A percentile compares a stretch with the other conserved stretches of the same genome.
Evolutionary conservation across 257 asterid species (phyloP).

Genomic region (Voacanga thouarsii): DNA sequence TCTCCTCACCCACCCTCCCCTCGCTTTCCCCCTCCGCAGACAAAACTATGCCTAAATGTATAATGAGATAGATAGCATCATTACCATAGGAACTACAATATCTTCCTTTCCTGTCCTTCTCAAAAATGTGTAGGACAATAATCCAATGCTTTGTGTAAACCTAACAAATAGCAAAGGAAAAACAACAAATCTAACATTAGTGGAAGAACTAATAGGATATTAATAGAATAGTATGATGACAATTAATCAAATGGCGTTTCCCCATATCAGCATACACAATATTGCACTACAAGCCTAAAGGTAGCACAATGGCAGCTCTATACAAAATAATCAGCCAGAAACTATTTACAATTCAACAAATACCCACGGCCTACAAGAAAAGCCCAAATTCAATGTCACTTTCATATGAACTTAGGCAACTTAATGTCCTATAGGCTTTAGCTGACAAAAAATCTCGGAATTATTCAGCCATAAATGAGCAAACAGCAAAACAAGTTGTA

Average conservation of each 20-base stretch:
- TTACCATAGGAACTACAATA: conserved; percentile 72
- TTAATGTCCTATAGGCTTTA: no score
- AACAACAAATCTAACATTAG: background rate
- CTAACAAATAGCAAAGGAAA: conserved; percentile 18
- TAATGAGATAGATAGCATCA: background rate
- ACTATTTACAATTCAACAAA: no score
- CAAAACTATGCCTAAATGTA: background rate
- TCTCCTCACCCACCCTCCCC: no score
- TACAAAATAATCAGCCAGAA: no score
- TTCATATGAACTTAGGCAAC: no score
- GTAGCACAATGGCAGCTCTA: background rate
- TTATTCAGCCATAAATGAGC: no score
- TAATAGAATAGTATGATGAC: background rate
- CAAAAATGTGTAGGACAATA: conserved; percentile 71
- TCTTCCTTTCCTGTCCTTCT: conserved; percentile 71
- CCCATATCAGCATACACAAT: background rate
- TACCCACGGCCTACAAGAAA: no score
- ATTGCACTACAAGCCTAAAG: background rate
- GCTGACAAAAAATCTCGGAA: no score
- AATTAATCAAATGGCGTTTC: background rate
- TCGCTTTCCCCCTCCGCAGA: no score
- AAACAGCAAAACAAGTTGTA: no score
- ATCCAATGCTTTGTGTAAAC: conserved; percentile 64
- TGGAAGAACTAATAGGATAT: background rate
- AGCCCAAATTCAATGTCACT: no score